phyloP scores from a whole-genome alignment of 257 asterid species.

The Nicotiana benthamiana region DNA sequence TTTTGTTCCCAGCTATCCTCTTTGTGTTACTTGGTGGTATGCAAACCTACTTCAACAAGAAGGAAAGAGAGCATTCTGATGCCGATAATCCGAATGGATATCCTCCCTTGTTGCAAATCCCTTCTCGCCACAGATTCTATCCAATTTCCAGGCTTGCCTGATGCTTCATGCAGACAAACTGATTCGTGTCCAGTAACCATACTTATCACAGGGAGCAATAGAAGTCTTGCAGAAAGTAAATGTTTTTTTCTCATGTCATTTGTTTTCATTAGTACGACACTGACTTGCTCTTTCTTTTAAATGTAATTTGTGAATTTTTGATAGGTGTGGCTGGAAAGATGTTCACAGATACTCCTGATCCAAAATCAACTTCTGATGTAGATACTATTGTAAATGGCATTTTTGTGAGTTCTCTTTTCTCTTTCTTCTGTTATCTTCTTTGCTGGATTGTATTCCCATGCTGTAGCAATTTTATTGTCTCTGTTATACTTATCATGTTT shows the following conservation, averaged over 20 bases:
- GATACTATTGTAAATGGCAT: not conserved
- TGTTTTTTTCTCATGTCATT: not conserved
- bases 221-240: conserved; percentile 19
- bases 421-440: not conserved
- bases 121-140: not conserved
- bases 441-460: not conserved
- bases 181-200: conserved; percentile 27
- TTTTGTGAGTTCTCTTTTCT: conserved; percentile 18
- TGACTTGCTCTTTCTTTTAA: not conserved
- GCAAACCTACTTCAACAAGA: not conserved
- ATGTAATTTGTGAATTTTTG: not conserved
- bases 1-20: conserved; percentile 16
- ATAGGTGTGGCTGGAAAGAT: conserved; percentile 25
- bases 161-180: conserved; percentile 18
- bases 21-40: conserved; percentile 4
- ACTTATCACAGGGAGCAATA: conserved; percentile 28
- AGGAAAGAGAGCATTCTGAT: fast-evolving
- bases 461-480: not conserved
- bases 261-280: not conserved
- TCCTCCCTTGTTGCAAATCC: conserved; percentile 21
- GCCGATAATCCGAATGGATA: not conserved
- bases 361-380: not conserved
- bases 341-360: conserved; percentile 13
- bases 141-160: conserved; percentile 21
- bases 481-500: not conserved